A percentile compares a stretch with the other conserved stretches of the same genome.
Conservation (phyloP, 768 basidiomycete species). For the Boletus rubescentipes region DNA sequence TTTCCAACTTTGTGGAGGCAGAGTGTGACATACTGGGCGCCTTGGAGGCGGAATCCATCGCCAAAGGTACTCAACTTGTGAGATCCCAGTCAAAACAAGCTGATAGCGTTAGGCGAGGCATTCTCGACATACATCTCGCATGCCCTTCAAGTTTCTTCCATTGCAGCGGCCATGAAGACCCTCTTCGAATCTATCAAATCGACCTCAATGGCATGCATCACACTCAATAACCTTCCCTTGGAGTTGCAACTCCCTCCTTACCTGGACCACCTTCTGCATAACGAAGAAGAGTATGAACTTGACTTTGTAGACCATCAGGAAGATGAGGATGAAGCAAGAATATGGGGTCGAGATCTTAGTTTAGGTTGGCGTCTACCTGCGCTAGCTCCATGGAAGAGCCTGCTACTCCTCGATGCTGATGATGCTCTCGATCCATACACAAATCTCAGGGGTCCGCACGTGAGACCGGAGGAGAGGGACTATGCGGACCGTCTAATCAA, state of each 20-base stretch:
- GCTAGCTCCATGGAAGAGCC: conserved; percentile 88
- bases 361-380: conserved; percentile 72
- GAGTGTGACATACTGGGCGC: conserved; percentile 73
- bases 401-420: conserved; percentile 70
- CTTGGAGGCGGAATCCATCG: conserved; percentile 68
- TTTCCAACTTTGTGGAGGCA: conserved; percentile 79
- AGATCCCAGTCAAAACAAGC: background rate
- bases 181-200: conserved; percentile 79
- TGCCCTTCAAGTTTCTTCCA: conserved; percentile 63
- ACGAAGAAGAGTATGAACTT: conserved; percentile 55
- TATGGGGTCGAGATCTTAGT: conserved; percentile 68
- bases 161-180: conserved; percentile 76
- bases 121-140: conserved; percentile 55
- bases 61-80: conserved; percentile 57
- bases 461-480: conserved; percentile 61
- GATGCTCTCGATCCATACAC: conserved; percentile 57
- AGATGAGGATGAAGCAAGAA: conserved; percentile 48
- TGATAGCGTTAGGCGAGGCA: conserved; percentile 48
- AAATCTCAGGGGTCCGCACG: conserved; percentile 57
- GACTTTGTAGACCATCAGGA: conserved; percentile 51
- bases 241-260: conserved; percentile 87
- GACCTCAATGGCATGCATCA: conserved; percentile 73
- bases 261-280: conserved; percentile 69
- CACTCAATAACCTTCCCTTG: conserved; percentile 74
- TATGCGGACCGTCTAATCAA: conserved; percentile 71